Percentiles rank a stretch among this genome's conserved stretches.
These are phyloP conservation scores for Coniophora puteana DNA, from an alignment of 1,284 basidiomycete species.

Conservation along the genomic window DNA sequence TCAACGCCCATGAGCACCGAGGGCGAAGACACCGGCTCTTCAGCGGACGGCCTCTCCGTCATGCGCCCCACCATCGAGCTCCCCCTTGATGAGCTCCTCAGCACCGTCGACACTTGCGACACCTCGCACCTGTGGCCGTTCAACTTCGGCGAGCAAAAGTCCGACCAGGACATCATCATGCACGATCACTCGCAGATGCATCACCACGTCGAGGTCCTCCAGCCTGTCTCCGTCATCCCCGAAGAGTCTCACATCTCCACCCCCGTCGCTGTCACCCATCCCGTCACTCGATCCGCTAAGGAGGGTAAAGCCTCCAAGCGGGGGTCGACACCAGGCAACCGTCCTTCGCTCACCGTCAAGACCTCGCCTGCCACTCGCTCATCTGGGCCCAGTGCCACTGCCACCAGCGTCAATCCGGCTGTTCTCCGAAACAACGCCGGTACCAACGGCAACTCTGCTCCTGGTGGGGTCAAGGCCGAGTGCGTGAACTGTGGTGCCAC, in stretches of 20 bases:
- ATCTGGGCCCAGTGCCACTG: conserved; percentile 57
- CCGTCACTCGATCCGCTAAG: conserved; percentile 35
- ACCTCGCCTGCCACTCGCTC: conserved; percentile 39
- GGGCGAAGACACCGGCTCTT: conserved; percentile 53
- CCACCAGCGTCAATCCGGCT: conserved; percentile 45
- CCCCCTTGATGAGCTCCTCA: conserved; percentile 70
- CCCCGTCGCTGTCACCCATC: conserved; percentile 15
- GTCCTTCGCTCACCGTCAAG: conserved; percentile 55
- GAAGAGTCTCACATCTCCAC: conserved; percentile 13
- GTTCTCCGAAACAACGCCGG: conserved; percentile 22
- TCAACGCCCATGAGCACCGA: conserved; percentile 70
- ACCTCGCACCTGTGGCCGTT: conserved; percentile 10
- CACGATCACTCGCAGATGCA: conserved; percentile 14
- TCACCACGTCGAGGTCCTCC: background rate
- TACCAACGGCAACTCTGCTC: conserved; percentile 38
- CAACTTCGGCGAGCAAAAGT: conserved; percentile 10
- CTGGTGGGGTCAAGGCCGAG: conserved; percentile 79
- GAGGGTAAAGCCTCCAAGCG: conserved; percentile 25
- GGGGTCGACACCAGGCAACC: conserved; percentile 37
- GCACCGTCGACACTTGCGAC: conserved; percentile 21
- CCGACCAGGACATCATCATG: conserved; percentile 22
- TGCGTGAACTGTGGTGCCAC: conserved; percentile 82
- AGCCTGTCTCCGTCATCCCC: conserved; percentile 3
- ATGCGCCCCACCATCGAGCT: conserved; percentile 76
- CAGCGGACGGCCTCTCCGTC: conserved; percentile 55